Conservation (phyloP, 2,329 filamentous ascomycete species). For the Chalara sp. region DNA sequence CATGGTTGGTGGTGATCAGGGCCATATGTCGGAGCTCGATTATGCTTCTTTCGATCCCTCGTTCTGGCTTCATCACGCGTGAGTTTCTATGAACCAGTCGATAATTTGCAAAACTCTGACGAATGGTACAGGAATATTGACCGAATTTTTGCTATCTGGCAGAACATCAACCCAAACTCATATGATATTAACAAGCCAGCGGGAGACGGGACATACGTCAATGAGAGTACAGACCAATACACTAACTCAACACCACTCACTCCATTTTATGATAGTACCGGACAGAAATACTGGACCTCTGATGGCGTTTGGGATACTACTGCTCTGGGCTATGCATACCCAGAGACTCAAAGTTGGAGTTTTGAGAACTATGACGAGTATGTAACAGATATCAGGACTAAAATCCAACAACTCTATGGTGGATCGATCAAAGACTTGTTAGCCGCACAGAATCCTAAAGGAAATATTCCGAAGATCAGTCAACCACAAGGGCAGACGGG, state of each 20-base stretch:
- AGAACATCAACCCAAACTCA: conserved; percentile 60
- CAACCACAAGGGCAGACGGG: no score
- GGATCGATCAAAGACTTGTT: no score
- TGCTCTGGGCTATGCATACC: conserved; percentile 68
- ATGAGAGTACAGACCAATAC: conserved; percentile 44
- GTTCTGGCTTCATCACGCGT: conserved; percentile 26
- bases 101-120: neutral
- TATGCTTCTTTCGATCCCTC: conserved; percentile 74
- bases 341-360: conserved; percentile 43
- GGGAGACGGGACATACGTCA: conserved; percentile 55
- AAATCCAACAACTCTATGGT: no score
- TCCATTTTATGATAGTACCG: conserved; percentile 53
- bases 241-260: conserved; percentile 51
- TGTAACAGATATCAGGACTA: conserved; percentile 7
- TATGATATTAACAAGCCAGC: conserved; percentile 55
- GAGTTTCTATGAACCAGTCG: neutral
- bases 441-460: no score
- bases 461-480: no score
- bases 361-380: conserved; percentile 12
- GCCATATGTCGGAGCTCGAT: conserved; percentile 65
- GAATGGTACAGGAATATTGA: conserved; percentile 51
- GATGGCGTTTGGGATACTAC: conserved; percentile 9
- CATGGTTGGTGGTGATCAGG: conserved; percentile 40
- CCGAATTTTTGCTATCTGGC: conserved; percentile 70
- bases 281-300: conserved; percentile 14